Base-by-base conservation (phyloP, 176 grass and related monocot genomes). In the Lolium rigidum region DNA sequence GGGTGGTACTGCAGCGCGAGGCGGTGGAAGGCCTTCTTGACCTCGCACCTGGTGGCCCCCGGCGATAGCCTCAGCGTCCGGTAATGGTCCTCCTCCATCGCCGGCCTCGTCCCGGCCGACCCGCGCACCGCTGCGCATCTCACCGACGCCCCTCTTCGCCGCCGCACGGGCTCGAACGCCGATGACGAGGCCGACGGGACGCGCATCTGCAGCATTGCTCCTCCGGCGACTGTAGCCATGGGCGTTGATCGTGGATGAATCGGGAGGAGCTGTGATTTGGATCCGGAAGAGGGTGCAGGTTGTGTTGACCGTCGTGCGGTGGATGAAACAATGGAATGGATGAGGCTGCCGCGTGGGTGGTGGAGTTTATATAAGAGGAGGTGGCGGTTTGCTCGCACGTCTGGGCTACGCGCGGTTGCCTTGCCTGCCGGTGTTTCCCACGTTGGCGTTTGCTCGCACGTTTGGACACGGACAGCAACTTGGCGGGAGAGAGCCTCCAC, bases 21-120 rank as follows among this genome's bases (percentile, higher is more conserved):
- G 44, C 74, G 84, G 61, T 78, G 91, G 85, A 93, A 93, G 10
- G 91, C 91, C 88, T 67, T 84, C 91, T 93, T 93, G 48, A 93
- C 85, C 63, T 93, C 91, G 70, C 63, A 39, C 47, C 68, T 80
- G 4, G 91, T 51, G 2, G 91, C 88, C 10, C 87, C 91, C 20
- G 85, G 91, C 10, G 10, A 46, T 14, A 93, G 71, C 81, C 85
- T 35, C 46, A 93, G 71, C 47, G 84, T 82, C 54, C 84, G 87
- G 84, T 93, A 87, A 35, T 89, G 91, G 10, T 83, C 57, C 52
- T 79, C 82, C 7, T 57, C 70, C 10, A 67, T 58, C 28, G 1
- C 21, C 21, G 6, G 48, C 31, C n/a, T n/a, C 5, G 75, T 6
- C 47, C n/a, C 9, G 10, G 71, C 25, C 78, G 74, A 56, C 1